Conservation (phyloP, 2,329 filamentous ascomycete species). For the Magnaporthiopsis poae region DNA sequence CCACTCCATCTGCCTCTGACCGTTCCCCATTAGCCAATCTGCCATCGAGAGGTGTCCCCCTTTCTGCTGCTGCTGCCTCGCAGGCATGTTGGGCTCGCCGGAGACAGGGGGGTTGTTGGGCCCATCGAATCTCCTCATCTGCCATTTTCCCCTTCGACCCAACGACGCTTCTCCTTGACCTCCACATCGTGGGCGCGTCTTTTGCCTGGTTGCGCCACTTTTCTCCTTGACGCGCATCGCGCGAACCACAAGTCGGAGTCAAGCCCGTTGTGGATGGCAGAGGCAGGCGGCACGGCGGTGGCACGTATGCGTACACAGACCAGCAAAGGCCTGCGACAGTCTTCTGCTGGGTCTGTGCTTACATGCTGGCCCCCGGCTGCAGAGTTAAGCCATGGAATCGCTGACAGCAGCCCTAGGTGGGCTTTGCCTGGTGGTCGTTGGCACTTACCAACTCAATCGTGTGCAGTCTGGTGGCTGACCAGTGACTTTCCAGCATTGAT, state of each 20-base stretch:
- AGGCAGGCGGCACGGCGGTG: too few species aligned
- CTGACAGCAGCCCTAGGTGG: too few species aligned
- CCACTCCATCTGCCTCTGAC: slow-evolving; percentile 1
- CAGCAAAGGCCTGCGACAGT: too few species aligned
- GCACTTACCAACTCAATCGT: too few species aligned
- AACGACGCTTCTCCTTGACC: background rate
- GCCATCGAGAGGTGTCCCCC: background rate
- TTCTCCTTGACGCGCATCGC: background rate
- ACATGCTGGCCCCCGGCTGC: too few species aligned
- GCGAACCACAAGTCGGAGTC: background rate
- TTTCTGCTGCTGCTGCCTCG: slow-evolving; percentile 21
- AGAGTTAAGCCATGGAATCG: too few species aligned
- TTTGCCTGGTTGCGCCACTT: background rate
- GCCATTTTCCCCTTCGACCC: background rate
- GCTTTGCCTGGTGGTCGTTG: too few species aligned
- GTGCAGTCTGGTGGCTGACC: too few species aligned
- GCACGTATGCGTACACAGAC: too few species aligned
- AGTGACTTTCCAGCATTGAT: too few species aligned
- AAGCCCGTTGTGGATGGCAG: too few species aligned
- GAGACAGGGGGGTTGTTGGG: slow-evolving; percentile 9
- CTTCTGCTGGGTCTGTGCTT: too few species aligned
- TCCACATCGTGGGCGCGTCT: background rate
- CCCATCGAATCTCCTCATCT: slow-evolving; percentile 1
- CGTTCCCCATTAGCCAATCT: slow-evolving; percentile 1
- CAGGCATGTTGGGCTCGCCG: slow-evolving; percentile 28